phyloP scores from a whole-genome alignment of 2,329 filamentous ascomycete genomes.

The Botrytis deweyae region DNA sequence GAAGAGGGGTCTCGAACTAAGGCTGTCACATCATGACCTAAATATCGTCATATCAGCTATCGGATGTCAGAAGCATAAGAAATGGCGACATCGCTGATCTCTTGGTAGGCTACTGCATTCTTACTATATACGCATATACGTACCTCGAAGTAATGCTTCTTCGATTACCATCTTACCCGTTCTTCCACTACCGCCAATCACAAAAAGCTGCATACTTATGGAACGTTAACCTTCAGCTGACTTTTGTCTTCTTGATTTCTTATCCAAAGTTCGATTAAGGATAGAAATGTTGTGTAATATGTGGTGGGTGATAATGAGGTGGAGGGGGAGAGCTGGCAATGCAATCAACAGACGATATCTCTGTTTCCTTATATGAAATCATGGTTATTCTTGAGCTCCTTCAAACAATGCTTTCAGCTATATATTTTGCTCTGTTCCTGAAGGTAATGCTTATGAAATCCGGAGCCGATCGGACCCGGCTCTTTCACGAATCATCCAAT shows the following conservation, averaged over 20 bases:
- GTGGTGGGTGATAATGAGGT: background rate
- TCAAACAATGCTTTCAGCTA: background rate
- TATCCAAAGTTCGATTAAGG: background rate
- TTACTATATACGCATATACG: constrained; percentile 11
- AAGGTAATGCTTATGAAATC: background rate
- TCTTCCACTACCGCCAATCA: constrained; percentile 48
- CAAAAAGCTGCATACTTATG: constrained; percentile 40
- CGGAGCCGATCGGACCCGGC: constrained; percentile 17
- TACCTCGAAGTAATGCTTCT: constrained; percentile 36
- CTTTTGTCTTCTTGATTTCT: background rate
- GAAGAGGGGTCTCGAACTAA: constrained; percentile 45
- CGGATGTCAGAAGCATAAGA: background rate
- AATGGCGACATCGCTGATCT: constrained; percentile 8
- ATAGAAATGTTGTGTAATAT: background rate
- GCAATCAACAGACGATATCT: background rate
- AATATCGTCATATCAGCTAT: constrained; percentile 4
- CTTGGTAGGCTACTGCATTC: background rate
- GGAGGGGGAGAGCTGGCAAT: background rate
- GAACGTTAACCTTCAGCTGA: background rate
- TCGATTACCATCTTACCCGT: constrained; percentile 47
- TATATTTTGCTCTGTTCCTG: background rate
- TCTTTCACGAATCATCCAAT: background rate
- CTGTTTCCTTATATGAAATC: constrained; percentile 3
- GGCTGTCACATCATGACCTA: constrained; percentile 46
- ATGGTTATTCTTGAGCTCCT: background rate